Conservation (phyloP, 495 filamentous ascomycete genomes). For the Lepidopterella palustris region DNA sequence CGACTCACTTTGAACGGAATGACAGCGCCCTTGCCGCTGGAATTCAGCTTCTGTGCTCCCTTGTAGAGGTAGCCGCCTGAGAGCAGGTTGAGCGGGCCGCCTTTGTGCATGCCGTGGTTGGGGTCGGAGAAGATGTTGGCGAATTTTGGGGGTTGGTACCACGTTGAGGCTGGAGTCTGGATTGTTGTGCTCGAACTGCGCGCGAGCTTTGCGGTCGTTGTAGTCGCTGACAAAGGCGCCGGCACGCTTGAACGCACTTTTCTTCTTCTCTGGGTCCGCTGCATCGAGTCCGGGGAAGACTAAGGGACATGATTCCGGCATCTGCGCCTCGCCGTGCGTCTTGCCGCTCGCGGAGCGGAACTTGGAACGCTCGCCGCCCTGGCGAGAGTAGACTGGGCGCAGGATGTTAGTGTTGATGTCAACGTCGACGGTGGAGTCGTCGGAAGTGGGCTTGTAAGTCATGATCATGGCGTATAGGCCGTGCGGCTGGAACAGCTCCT, state of each 20-base stretch:
- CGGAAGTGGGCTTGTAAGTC: constrained; percentile 27
- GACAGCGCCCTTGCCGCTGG: neutral
- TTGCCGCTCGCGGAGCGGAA: neutral
- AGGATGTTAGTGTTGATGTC: constrained; percentile 2
- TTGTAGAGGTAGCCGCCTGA: neutral
- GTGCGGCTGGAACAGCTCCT: constrained; percentile 27
- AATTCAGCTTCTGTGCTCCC: neutral
- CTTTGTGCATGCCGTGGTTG: neutral
- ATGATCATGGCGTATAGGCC: constrained; percentile 31
- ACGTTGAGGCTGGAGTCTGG: neutral
- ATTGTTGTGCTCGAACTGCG: neutral
- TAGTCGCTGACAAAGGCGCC: neutral
- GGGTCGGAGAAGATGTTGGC: neutral
- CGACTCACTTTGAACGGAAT: neutral
- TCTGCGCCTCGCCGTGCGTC: neutral
- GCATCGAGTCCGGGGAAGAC: neutral
- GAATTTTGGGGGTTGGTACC: neutral
- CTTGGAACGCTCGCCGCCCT: neutral
- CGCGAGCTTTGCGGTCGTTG: neutral
- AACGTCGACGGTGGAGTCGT: neutral
- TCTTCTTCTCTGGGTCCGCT: neutral
- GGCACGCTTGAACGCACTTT: neutral
- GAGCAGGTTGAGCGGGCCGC: neutral
- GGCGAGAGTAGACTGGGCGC: neutral
- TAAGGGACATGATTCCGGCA: neutral